These are phyloP conservation scores for Musa itinerans DNA, from an alignment of 176 grass and related monocot genomes.

Conservation along the genomic window DNA sequence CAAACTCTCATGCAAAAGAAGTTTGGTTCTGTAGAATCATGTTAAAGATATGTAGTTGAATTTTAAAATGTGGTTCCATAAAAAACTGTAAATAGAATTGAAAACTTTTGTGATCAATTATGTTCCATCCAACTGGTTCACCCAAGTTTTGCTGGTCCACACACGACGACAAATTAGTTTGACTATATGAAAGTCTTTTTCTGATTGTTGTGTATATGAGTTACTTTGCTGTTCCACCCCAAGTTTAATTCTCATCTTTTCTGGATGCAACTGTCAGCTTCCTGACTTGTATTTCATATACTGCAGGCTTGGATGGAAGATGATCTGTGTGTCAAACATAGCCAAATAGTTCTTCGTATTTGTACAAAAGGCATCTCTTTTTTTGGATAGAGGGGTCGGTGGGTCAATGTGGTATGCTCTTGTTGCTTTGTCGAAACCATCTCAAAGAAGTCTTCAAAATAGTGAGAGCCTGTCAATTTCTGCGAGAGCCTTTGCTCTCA, in stretches of 20 bases:
- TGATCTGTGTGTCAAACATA: neutral
- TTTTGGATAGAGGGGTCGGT: neutral
- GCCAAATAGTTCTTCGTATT: too few species aligned
- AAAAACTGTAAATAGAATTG: too few species aligned
- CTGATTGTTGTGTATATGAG: too few species aligned
- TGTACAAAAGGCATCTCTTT: neutral
- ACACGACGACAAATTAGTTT: too few species aligned
- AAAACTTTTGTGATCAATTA: too few species aligned
- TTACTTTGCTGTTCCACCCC: neutral
- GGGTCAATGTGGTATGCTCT: neutral
- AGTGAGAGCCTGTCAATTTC: neutral
- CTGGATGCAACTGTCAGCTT: neutral
- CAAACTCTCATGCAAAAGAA: too few species aligned
- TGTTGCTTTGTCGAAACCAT: neutral
- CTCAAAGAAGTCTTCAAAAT: neutral
- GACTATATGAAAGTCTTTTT: too few species aligned
- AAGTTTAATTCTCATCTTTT: neutral
- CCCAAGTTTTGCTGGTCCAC: too few species aligned
- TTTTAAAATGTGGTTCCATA: too few species aligned
- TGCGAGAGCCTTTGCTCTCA: neutral
- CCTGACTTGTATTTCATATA: neutral
- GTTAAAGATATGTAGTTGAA: too few species aligned
- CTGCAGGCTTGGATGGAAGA: slow-evolving; percentile 5
- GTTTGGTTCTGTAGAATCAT: too few species aligned
- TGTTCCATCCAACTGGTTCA: too few species aligned